Evolutionary conservation across 345 rosid genomes (phyloP), one percentile per base, ranked within the genome.

Genomic region (Eucalyptus cloeziana): DNA sequence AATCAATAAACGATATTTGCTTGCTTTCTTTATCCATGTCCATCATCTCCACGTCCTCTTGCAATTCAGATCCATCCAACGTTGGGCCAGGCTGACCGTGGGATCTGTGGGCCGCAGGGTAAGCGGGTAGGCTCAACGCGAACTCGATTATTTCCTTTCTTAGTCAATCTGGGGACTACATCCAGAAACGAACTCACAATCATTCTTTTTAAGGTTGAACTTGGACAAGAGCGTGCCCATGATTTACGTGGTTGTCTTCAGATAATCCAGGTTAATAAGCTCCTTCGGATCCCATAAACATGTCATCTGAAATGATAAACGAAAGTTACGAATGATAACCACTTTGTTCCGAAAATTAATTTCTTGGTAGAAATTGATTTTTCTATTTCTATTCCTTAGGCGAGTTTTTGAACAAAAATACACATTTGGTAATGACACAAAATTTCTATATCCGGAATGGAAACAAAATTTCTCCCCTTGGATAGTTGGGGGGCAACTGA

Each of bases 371-470:
- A 52, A 52, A 52, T 52, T 52, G 0, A 52, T 52, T 52, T 52
- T 52, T 52, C 10, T 52, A 52, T 19, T 52, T 52, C 0, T 1
- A 19, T 52, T 51, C 3, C 2, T 2, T 7, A 19, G 0, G 21
- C 8, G 8, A 52, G 4, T 52, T 52, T 52, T 19, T 52, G 8
- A 19, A 10, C 3, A 7, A 52, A 52, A 19, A 52, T 19, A 52
- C 1, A 52, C 1, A 9, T 52, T 19, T 52, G 4, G 0, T 52
- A 52, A 52, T 19, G 9, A 52, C 8, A 19, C 1, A 21, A 52
- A 52, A 21, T 52, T 52, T 52, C 1, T 52, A 19, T 52, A 52
- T 21, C 0, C 1, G 0, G 1, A 8, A 52, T 52, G 58, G 0
- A 52, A 52, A 52, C 10, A 21, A 52, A 52, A 52, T 9, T 52